Base-by-base conservation (phyloP, 768 basidiomycete species). In the Tulasnella calospora region DNA sequence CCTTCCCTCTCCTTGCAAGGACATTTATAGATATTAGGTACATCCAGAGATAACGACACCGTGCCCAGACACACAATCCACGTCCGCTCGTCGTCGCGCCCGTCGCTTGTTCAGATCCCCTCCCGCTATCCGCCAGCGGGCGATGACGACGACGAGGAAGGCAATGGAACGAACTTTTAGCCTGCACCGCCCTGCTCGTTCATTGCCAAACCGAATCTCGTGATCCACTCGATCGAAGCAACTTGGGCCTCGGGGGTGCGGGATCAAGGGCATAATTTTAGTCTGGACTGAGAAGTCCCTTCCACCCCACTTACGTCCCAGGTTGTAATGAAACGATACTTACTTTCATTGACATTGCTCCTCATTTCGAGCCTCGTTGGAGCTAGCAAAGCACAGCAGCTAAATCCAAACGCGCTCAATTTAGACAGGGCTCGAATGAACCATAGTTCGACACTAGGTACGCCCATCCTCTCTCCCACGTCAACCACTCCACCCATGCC, bases 371-470 rank as follows among this genome's bases (percentile, higher is more conserved):
- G 51, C 51, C n/a, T 51, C 51, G 10, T n/a, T 12, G 51, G 51
- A 0, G 51, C 51, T 12, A 51, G 10, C n/a, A n/a, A 51, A 23
- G 7, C 1, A 23, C 5, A 4, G 38, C 51, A 51, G 51, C 51
- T 51, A 23, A 51, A 51, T 51, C n/a, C 51, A 51, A 51, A 51
- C 51, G 7, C 23, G 51, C 61, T 27, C 27, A 67, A 35, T 67
- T 30, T 30, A 17, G 61, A 35, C 61, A 35, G 30, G 30, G 30
- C 61, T 27, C n/a, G 61, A 12, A 67, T 67, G 61, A 78, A 78
- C 47, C 69, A 44, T 33, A 78, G 71, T 78, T 78, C 77, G 40
- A 78, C 77, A n/a, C 67, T 6, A 78, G 77, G 77, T 78, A 44
- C n/a, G 44, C n/a, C n/a, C n/a, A n/a, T n/a, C n/a, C n/a, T n/a